Conservation (phyloP, 352 stramenopile species). For the Phytophthora litchii region DNA sequence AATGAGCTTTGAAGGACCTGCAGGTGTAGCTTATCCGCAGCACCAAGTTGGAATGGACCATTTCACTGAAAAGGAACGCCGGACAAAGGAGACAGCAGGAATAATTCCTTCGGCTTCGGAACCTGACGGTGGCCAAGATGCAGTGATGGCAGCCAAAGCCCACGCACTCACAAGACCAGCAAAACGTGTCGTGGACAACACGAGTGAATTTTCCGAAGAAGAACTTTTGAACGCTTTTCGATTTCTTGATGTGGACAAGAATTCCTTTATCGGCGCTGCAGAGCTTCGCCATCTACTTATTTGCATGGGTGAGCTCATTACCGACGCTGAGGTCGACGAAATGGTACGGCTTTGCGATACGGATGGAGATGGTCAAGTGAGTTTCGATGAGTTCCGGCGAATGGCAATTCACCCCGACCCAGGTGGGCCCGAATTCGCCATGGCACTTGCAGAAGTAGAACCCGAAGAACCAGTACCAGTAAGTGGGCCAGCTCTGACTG, state of each 20-base stretch:
- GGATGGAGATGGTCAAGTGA: slow-evolving; percentile 93
- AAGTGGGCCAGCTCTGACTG: slow-evolving; percentile 26
- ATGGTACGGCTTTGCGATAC: slow-evolving; percentile 94
- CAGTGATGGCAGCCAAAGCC: slow-evolving; percentile 27
- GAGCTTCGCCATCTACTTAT: slow-evolving; percentile 94
- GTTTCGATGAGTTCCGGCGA: slow-evolving; percentile 90
- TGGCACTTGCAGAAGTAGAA: slow-evolving; percentile 36
- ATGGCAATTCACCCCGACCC: slow-evolving; percentile 93
- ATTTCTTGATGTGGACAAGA: slow-evolving; percentile 95
- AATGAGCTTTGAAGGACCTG: slow-evolving; percentile 86
- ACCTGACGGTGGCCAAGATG: slow-evolving; percentile 24
- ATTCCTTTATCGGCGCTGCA: slow-evolving; percentile 92
- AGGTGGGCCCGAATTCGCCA: slow-evolving; percentile 74
- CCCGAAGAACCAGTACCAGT: slow-evolving; percentile 17
- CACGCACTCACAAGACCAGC: slow-evolving; percentile 26
- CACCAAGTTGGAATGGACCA: slow-evolving; percentile 85
- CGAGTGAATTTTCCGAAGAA: slow-evolving; percentile 90
- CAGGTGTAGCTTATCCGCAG: slow-evolving; percentile 89
- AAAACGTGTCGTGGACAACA: slow-evolving; percentile 37
- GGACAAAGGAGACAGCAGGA: slow-evolving; percentile 66
- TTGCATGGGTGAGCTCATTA: slow-evolving; percentile 96
- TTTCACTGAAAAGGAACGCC: slow-evolving; percentile 73
- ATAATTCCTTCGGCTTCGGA: slow-evolving; percentile 14
- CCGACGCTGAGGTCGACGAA: slow-evolving; percentile 93
- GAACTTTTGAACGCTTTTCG: slow-evolving; percentile 92